Conservation (phyloP, 345 rosid genomes). For the Lumnitzera littorea region DNA sequence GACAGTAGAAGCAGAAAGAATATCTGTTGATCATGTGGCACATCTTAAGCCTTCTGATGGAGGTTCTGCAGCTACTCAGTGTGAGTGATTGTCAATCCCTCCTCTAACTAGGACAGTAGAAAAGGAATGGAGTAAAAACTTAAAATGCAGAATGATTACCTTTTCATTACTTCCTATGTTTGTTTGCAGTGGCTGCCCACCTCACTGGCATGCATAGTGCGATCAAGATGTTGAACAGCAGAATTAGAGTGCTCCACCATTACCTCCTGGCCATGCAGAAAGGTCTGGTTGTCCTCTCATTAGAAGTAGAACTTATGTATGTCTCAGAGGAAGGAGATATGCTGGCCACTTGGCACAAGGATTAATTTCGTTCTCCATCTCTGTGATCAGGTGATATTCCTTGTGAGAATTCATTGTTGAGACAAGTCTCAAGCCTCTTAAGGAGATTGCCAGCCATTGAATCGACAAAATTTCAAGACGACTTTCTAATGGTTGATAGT, state of each 20-base stretch:
- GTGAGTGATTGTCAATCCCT: constrained; percentile 26
- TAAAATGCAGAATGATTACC: not conserved
- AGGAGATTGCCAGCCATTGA: constrained; percentile 94
- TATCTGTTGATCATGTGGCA: constrained; percentile 98
- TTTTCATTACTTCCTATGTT: not conserved
- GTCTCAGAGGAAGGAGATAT: too few relatives aligned
- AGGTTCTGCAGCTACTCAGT: constrained; percentile 95
- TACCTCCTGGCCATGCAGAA: constrained; percentile 87
- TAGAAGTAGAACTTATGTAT: not conserved
- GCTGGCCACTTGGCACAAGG: not conserved
- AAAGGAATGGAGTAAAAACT: too few relatives aligned
- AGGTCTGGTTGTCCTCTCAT: constrained; percentile 32
- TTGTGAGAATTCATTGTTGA: constrained; percentile 78
- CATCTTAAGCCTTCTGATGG: constrained; percentile 99
- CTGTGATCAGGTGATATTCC: constrained; percentile 74
- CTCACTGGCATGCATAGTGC: constrained; percentile 97
- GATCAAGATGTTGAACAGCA: constrained; percentile 94
- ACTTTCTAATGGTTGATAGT: constrained; percentile 79
- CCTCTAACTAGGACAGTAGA: not conserved
- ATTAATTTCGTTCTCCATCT: constrained; percentile 9
- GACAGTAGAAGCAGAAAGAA: constrained; percentile 96
- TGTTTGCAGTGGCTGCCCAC: constrained; percentile 91
- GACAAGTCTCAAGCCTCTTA: constrained; percentile 88
- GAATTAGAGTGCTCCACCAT: constrained; percentile 87
- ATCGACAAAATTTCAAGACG: constrained; percentile 88